A percentile compares a stretch with the other conserved stretches of the same genome.
Conservation (phyloP, 2,329 filamentous ascomycete genomes). For the Alternaria alternata region DNA sequence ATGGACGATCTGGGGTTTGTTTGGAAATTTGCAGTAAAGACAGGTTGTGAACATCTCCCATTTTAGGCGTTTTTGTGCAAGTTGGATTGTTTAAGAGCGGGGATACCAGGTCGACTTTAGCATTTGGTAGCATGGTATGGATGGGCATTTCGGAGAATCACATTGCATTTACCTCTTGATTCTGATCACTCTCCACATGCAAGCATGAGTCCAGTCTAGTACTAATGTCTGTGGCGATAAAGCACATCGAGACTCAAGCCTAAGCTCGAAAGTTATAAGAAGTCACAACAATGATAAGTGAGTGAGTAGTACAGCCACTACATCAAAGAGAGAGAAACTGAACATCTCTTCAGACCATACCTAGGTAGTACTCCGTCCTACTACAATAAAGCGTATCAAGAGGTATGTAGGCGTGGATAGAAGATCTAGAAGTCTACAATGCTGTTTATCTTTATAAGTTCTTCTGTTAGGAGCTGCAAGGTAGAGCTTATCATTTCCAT, state of each 20-base stretch:
- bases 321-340: too few species aligned
- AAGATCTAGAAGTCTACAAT: too few species aligned
- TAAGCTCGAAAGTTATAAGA: background rate
- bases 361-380: too few species aligned
- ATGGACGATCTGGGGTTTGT: background rate
- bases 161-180: background rate
- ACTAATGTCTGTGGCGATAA: background rate
- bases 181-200: background rate
- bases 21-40: background rate
- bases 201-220: background rate
- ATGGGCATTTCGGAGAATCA: slow-evolving; percentile 2
- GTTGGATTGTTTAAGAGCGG: background rate
- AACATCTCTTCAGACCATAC: too few species aligned
- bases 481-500: too few species aligned
- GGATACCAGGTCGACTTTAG: slow-evolving; percentile 4
- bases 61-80: background rate
- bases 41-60: background rate
- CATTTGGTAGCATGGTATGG: slow-evolving; percentile 5
- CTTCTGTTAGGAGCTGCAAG: too few species aligned
- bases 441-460: too few species aligned
- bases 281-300: background rate
- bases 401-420: too few species aligned
- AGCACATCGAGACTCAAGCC: background rate
- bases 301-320: too few species aligned
- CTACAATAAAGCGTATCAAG: too few species aligned